These are phyloP conservation scores for Eimeria zaria DNA, from an alignment of 169 alveolate genomes.

Conservation along the genomic window DNA sequence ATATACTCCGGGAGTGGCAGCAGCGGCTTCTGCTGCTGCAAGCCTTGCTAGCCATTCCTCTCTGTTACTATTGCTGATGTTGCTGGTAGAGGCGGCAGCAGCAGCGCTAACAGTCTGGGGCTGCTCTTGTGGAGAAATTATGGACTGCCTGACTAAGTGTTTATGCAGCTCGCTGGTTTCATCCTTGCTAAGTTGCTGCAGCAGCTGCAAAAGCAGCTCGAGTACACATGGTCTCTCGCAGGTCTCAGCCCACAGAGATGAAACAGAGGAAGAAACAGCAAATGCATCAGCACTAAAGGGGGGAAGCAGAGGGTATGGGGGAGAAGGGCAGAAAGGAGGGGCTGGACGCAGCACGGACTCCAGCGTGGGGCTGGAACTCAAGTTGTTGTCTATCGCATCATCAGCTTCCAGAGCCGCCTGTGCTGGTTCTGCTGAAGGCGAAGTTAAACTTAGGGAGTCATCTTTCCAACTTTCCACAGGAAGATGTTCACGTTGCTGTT, in stretches of 20 bases:
- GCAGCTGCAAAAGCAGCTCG: background rate
- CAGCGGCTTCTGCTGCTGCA: conserved; percentile 61
- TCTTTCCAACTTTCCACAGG: background rate
- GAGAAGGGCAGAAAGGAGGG: conserved; percentile 23
- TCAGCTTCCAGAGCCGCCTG: conserved; percentile 3
- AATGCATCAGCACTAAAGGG: conserved; percentile 37
- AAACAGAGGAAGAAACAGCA: background rate
- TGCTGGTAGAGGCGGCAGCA: background rate
- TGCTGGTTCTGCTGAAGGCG: background rate
- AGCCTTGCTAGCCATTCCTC: conserved; percentile 12
- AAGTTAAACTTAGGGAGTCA: background rate
- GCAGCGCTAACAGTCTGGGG: background rate
- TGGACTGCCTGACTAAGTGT: background rate
- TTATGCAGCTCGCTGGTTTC: background rate
- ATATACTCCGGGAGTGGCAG: conserved; percentile 49
- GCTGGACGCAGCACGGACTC: conserved; percentile 20
- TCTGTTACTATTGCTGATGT: background rate
- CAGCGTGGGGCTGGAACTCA: background rate
- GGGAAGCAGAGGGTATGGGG: conserved; percentile 42
- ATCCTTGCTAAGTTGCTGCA: background rate
- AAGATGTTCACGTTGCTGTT: background rate
- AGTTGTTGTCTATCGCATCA: background rate
- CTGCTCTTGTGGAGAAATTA: background rate
- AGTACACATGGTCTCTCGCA: conserved; percentile 7
- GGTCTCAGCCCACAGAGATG: background rate